Evolutionary conservation across 2,329 filamentous ascomycete genomes (phyloP).

Genomic region (Calonectria pseudoreteaudii): DNA sequence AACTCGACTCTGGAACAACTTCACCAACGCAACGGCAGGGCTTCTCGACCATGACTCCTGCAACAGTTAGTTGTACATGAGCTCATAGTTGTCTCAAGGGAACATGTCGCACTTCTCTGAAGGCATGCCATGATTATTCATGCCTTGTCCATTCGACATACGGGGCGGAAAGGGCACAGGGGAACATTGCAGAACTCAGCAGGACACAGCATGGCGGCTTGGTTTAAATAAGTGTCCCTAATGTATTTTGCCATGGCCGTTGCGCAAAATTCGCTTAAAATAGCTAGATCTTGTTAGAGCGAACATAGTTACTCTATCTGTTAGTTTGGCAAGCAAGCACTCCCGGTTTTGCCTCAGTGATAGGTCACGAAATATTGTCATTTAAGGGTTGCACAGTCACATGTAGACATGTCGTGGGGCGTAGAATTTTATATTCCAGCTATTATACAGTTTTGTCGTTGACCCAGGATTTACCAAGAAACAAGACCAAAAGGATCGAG

Average conservation of each 20-base stretch:
- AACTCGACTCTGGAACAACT: not conserved
- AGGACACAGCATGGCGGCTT: not conserved
- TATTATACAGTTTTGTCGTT: constrained; percentile 35
- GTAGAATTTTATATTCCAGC: constrained; percentile 35
- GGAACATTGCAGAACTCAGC: not conserved
- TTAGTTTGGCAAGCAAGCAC: too few relatives aligned
- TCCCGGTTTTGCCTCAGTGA: too few relatives aligned
- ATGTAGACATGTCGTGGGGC: not conserved
- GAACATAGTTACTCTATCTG: too few relatives aligned
- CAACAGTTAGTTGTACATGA: not conserved
- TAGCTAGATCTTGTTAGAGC: not conserved
- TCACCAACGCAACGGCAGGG: not conserved
- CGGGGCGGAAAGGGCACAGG: not conserved
- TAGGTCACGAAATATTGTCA: too few relatives aligned
- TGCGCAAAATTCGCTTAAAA: not conserved
- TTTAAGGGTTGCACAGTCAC: not conserved
- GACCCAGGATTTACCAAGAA: not conserved
- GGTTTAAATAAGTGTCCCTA: not conserved
- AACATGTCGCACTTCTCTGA: not conserved
- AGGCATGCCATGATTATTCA: not conserved
- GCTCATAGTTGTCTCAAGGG: not conserved
- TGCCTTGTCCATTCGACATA: not conserved
- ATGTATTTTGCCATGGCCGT: not conserved
- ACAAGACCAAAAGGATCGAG: not conserved
- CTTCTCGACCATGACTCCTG: not conserved